Conservation (phyloP, 495 filamentous ascomycete genomes). For the Penicillium macrosclerotiorum region DNA sequence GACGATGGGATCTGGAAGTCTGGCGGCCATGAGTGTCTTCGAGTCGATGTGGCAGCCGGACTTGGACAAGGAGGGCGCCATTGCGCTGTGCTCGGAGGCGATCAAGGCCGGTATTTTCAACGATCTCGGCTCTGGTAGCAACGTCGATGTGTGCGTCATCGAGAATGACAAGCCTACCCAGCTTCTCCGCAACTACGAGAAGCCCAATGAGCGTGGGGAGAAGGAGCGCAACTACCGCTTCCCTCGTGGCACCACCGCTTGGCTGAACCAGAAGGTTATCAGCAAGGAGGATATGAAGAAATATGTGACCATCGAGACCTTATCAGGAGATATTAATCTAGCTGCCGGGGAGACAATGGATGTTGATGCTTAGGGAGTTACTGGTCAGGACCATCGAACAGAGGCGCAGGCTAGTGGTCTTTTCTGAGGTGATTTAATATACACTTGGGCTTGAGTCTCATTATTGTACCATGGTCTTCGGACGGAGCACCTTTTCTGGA, state of each 20-base stretch:
- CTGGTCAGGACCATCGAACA: background rate
- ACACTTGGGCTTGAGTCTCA: slow-evolving; percentile 13
- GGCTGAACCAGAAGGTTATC: slow-evolving; percentile 90
- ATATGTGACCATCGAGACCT: slow-evolving; percentile 87
- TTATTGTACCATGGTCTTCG: slow-evolving; percentile 10
- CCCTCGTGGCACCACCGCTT: slow-evolving; percentile 82
- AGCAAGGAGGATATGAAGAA: slow-evolving; percentile 90
- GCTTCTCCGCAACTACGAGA: slow-evolving; percentile 85
- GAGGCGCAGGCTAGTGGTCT: slow-evolving; percentile 9
- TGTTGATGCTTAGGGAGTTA: slow-evolving; percentile 64
- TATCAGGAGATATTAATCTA: slow-evolving; percentile 57
- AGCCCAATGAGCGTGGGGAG: slow-evolving; percentile 83
- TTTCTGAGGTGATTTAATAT: slow-evolving; percentile 21
- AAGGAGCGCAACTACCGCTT: slow-evolving; percentile 95
- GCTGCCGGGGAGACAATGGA: slow-evolving; percentile 87
- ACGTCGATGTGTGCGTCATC: slow-evolving; percentile 96
- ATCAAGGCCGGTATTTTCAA: slow-evolving; percentile 99
- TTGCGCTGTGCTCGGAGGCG: slow-evolving; percentile 78
- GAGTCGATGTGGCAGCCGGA: slow-evolving; percentile 91
- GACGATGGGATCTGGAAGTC: slow-evolving; percentile 94
- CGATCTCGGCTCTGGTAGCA: slow-evolving; percentile 93
- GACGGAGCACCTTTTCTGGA: slow-evolving; percentile 5
- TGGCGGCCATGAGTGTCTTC: slow-evolving; percentile 98
- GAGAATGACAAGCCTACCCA: slow-evolving; percentile 85
- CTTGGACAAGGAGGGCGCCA: slow-evolving; percentile 75